Base-by-base conservation (phyloP, 345 rosid genomes). In the Capsella bursapastoris region DNA sequence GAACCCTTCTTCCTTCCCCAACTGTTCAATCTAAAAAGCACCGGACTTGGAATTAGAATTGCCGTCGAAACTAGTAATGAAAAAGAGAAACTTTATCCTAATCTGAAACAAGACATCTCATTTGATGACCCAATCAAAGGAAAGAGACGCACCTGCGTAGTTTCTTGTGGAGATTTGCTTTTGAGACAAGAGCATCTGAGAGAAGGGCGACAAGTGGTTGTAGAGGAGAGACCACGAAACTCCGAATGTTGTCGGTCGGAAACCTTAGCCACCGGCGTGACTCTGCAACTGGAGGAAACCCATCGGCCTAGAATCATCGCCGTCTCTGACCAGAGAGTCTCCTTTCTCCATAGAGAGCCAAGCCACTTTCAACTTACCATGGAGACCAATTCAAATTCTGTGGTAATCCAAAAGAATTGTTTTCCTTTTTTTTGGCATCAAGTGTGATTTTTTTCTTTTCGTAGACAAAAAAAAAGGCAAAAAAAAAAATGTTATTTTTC, bases 1-100 rank as follows among this genome's bases (percentile, higher is more conserved):
- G 74, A 89, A 89, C 1, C 80, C 86, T 88, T 83, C 70, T 53
- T 73, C 62, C 41, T 28, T 59, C 68, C 45, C 80, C 72, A 64
- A 28, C 70, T 69, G 68, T 18, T 66, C 51, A 56, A 57, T 22
- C 32, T 43, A 41, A 12, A 43, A 29, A 60, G 38, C 41, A 40
- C 15, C 61, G 12, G 29, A 72, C 35, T 28, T 43, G 52, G 66
- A 62, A 28, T 61, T 41, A 41, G 5, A 41, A 25, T 14, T 14
- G 5, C 35, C 11, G 1, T 14, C 5, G 28, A 61, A 62, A 62
- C 58, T 28, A 45, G 14, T 12, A 34, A 64, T 29, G 5, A 13
- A 51, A 50, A 13, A 0, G 10, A 0, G 14, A 5, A 53, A 52
- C 28, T 38, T 13, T 14, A 15, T 52, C 25, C 48, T 66, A 51